Conservation (phyloP, 2,329 filamentous ascomycete genomes). For the Alternaria sp. region DNA sequence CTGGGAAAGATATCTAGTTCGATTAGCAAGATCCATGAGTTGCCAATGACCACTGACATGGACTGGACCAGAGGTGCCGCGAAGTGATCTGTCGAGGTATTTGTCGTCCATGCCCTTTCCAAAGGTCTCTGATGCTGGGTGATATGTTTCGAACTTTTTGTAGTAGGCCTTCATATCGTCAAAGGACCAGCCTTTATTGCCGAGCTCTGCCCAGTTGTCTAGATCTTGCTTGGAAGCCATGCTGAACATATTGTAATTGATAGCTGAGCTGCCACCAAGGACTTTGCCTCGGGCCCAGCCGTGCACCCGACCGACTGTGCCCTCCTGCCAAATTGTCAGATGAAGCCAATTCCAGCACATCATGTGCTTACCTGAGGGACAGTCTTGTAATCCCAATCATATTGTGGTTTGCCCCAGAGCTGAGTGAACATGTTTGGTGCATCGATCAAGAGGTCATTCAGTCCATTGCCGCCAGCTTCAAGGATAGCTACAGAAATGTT, state of each 20-base stretch:
- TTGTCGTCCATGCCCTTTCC: conserved; percentile 30
- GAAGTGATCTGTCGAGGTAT: conserved; percentile 31
- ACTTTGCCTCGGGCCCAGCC: conserved; percentile 39
- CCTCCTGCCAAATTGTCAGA: conserved; percentile 26
- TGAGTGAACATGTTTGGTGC: conserved; percentile 34
- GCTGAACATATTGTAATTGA: conserved; percentile 45
- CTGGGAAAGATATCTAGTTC: conserved; percentile 28
- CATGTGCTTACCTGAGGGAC: conserved; percentile 32
- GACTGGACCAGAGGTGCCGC: conserved; percentile 35
- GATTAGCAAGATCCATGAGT: not conserved
- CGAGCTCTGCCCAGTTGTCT: conserved; percentile 51
- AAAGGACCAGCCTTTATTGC: conserved; percentile 49
- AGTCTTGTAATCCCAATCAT: conserved; percentile 41
- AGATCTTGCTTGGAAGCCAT: conserved; percentile 38
- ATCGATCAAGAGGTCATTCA: conserved; percentile 38
- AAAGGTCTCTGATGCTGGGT: conserved; percentile 26
- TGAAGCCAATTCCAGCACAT: not conserved
- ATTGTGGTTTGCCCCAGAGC: conserved; percentile 37
- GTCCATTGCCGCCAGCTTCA: conserved; percentile 37
- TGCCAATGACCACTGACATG: conserved; percentile 18
- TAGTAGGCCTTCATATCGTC: conserved; percentile 45
- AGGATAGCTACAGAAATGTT: conserved; percentile 34
- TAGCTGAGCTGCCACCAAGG: conserved; percentile 48
- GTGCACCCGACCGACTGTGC: conserved; percentile 26
- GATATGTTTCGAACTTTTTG: conserved; percentile 46